Percentiles rank a stretch among this genome's conserved stretches.
Evolutionary conservation across 192 early-diverging fungal species (phyloP).

Genomic region (Entomortierella beljakovae): DNA sequence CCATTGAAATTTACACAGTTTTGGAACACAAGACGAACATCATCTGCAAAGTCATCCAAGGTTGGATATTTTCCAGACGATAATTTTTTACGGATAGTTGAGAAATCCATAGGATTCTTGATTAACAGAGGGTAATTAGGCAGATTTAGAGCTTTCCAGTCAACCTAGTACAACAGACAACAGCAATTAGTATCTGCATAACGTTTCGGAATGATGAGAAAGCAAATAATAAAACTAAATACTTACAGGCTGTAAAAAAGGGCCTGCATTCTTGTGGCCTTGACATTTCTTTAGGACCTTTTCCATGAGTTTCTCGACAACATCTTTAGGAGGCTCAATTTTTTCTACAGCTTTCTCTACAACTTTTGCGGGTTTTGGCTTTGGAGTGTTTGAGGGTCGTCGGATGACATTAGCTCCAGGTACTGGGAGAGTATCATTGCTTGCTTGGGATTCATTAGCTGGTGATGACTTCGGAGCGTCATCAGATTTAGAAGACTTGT

Average conservation of each 20-base stretch:
- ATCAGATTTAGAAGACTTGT: conserved; percentile 19
- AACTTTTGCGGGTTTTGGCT: conserved; percentile 32
- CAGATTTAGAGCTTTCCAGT: conserved; percentile 56
- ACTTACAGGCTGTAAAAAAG: conserved; percentile 60
- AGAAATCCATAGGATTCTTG: conserved; percentile 80
- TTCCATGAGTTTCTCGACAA: conserved; percentile 34
- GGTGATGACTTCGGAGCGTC: conserved; percentile 6
- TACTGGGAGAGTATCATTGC: background rate
- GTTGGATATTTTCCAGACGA: conserved; percentile 57
- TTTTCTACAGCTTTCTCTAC: conserved; percentile 19
- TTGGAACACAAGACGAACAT: conserved; percentile 71
- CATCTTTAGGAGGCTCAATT: conserved; percentile 31
- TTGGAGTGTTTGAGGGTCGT: conserved; percentile 23
- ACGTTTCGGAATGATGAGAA: no score
- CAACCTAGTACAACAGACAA: conserved; percentile 37
- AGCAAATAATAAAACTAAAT: background rate
- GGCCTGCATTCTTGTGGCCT: conserved; percentile 47
- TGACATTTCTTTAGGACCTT: conserved; percentile 54
- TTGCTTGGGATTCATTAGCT: background rate
- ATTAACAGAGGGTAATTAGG: conserved; percentile 62
- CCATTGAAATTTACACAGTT: conserved; percentile 84
- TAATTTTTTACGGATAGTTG: conserved; percentile 72
- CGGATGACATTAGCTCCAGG: background rate
- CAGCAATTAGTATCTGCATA: background rate
- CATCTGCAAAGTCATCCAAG: conserved; percentile 65